Base-by-base conservation (phyloP, 306 rosid species). In the Geum urbanum region DNA sequence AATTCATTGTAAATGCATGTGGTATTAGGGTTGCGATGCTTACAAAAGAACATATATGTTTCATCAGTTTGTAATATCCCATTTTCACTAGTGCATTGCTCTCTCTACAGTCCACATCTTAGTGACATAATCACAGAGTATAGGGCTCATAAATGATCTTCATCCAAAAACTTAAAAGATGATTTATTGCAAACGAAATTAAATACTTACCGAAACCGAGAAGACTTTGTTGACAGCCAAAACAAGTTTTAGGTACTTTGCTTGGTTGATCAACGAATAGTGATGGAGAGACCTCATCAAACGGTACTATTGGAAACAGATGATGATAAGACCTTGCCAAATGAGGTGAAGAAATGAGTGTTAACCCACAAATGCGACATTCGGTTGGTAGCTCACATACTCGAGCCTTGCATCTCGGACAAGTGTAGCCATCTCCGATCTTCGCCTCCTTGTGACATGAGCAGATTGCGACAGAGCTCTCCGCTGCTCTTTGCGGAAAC, bases 351-450 rank as follows among this genome's bases (percentile, higher is more conserved):
- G 97, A 90, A 78, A 94, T 94, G 54, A 94, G 98, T 12, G 98
- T 90, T 89, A 90, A 84, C 49, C 97, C 99, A 77, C 99, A 94
- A 20, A 91, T 74, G 51, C 84, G 89, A 80, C 98, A 94, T 78
- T 91, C 99, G 0, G 97, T 88, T 45, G 99, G 99, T 73, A 91
- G 96, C 75, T 91, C 99, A 73, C 99, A 90, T 2, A 91, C 88
- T n/a, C 99, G 96, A 15, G 91, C 95, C 83, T 91, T 94, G 87
- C 97, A 94, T 79, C 96, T 83, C 18, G 99, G 96, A 78, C 99
- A 94, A 65, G 87, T 87, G 83, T 86, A 94, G 53, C 99, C 97
- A 75, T 87, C 97, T 77, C 95, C 95, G 0, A 79, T 86, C 80
- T 91, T 94, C 43, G 96, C 96, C 78, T 91, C 96, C 78, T 88